Evolutionary conservation across 192 early-diverging fungal species (phyloP), one percentile per base, ranked within the genome.

Genomic region (Coemansia sp.): DNA sequence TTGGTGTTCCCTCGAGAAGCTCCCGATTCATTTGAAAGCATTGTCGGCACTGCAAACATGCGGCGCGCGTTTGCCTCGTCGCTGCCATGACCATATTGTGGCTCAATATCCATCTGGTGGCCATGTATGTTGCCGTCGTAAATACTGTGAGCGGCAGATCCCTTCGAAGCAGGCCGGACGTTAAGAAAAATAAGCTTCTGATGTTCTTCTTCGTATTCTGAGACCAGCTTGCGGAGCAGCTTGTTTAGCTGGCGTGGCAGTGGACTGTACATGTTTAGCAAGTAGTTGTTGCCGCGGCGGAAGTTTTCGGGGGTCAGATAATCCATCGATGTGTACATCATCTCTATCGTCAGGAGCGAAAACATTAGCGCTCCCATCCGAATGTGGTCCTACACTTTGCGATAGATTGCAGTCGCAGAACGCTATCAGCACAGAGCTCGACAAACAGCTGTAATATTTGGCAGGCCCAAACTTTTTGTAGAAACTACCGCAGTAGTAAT

Each of bases 311-410:
- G 73, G 21, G 73, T 57, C 63, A 81, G 54, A 39, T 81, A 81
- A 41, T 81, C 78, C 78, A 81, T 81, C 55, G 78, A 81, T 22
- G 78, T 81, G 66, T 81, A 81, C 73, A 72, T 81, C 69, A 66
- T 72, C 73, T 81, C 78, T 17, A 72, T 69, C 39, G 78, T 81
- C 55, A 72, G 73, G 56, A 81, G 53, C 72, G 72, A 75, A 60
- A 81, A 81, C 73, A 81, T 75, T 7, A 75, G 56, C 27, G 69
- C 78, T 29, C 78, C 78, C 69, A 72, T 74, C 51, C 64, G 78
- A 22, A 81, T 75, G 49, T 75, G 73, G 32, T 63, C 72, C 77
- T 80, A 80, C 51, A 35, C 32, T 35, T 35, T 35, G 7, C 32
- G 8, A 35, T 8, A 6, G 6, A 35, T 35, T 35, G 32, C 32